Base-by-base conservation (phyloP, 2,329 filamentous ascomycete genomes). In the Alternaria infectoria region DNA sequence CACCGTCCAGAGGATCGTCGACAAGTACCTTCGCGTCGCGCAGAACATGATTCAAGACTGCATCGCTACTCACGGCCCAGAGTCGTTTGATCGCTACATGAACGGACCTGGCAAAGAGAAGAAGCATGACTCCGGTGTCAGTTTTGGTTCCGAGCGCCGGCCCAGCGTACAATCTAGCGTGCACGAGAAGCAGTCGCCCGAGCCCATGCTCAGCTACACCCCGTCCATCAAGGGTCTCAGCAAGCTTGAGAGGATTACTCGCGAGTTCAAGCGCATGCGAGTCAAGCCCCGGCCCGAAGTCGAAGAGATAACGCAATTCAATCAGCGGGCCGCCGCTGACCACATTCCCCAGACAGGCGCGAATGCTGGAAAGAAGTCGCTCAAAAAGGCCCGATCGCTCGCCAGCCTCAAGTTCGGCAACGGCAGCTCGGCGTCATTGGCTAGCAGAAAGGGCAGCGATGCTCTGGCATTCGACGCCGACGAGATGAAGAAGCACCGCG, bases 51-150 rank as follows among this genome's bases (percentile, higher is more conserved):
- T 90, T 72, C 85, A 86, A 54, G 87, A 90, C 69, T 89, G 87
- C 71, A 71, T 79, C 21, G 80, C 84, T 52, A 82, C 89, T 7
- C 64, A 73, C 2, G 75, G 75, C 7, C 75, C 75, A 3, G 77
- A 79, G 46, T 73, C 76, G 7, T 80, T 80, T 66, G 76, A 72
- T 13, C 65, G 66, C 46, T 71, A 73, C n/a, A 65, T 69, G 12
- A 70, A 77, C 28, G 72, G 74, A 56, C 50, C 65, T 5, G 79
- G 81, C 57, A 85, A 84, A 69, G 80, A 81, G 40, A 84, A 87
- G 70, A 89, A 89, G 77, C 86, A 85, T 21, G 88, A 90, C 74
- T 90, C 88, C 4, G 88, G 88, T 19, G 85, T 90, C 62, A 89
- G 87, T 76, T 89, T 90, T 70, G 82, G 81, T 54, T 78, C 77